A percentile compares a stretch with the other conserved stretches of the same genome.
These are phyloP conservation scores for Ulvella scutata DNA, from an alignment of 139 green algal species.

Conservation along the genomic window DNA sequence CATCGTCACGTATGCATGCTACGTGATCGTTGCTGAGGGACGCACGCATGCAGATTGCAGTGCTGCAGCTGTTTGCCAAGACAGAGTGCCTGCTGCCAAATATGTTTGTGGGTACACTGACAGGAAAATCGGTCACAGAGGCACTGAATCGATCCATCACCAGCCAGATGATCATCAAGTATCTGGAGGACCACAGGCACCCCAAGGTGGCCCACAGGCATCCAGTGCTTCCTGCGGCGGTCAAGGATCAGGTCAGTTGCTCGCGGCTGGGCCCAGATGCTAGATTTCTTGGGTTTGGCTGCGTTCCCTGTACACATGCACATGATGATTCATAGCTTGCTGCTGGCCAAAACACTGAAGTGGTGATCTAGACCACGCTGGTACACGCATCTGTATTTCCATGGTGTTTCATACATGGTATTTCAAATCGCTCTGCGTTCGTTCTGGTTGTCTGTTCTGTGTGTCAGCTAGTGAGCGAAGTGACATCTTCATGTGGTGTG, in stretches of 20 bases:
- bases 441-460: no score
- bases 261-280: not conserved
- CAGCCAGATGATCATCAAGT: slow-evolving; percentile 46
- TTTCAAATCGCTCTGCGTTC: no score
- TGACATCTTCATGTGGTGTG: not conserved
- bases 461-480: not conserved
- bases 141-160: slow-evolving; percentile 45
- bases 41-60: slow-evolving; percentile 34
- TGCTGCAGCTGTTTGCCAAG: slow-evolving; percentile 56
- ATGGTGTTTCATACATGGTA: no score
- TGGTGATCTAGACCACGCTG: no score
- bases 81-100: slow-evolving; percentile 75
- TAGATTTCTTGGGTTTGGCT: not conserved
- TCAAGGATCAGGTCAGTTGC: slow-evolving; percentile 3
- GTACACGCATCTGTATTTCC: no score
- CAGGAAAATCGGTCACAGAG: slow-evolving; percentile 39
- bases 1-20: not conserved
- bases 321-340: no score
- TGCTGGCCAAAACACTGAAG: no score
- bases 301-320: no score
- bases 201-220: slow-evolving; percentile 17
- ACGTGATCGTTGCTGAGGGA: no score
- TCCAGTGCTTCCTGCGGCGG: slow-evolving; percentile 52
- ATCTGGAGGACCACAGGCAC: slow-evolving; percentile 55
- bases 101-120: slow-evolving; percentile 73